Evolutionary conservation across 2,329 filamentous ascomycete genomes (phyloP).

Genomic region (Drechslerella dactyloides): DNA sequence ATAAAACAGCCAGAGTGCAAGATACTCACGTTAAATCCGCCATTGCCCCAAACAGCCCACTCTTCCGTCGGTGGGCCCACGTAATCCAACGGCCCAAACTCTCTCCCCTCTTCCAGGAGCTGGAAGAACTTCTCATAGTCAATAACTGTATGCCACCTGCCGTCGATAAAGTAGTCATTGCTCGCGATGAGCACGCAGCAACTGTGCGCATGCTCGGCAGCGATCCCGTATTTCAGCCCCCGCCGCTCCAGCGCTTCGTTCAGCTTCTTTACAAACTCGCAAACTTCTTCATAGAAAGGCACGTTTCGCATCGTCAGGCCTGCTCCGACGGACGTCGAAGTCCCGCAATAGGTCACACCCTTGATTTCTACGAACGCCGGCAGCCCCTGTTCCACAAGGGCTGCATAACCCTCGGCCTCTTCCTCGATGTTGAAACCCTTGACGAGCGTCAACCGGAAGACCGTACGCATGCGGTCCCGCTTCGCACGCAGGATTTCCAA

Average conservation of each 20-base stretch:
- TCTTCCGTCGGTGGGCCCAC: slow-evolving; percentile 83
- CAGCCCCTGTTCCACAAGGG: slow-evolving; percentile 81
- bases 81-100: slow-evolving; percentile 89
- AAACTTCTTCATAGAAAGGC: slow-evolving; percentile 91
- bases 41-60: slow-evolving; percentile 94
- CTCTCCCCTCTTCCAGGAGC: slow-evolving; percentile 74
- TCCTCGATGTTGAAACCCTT: slow-evolving; percentile 98
- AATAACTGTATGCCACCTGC: slow-evolving; percentile 88
- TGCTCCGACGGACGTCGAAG: slow-evolving; percentile 79
- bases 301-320: slow-evolving; percentile 97
- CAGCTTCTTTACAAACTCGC: slow-evolving; percentile 78
- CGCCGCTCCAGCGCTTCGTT: slow-evolving; percentile 71
- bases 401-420: slow-evolving; percentile 86
- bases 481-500: slow-evolving; percentile 86
- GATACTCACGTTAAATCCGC: slow-evolving; percentile 74
- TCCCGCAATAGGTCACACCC: slow-evolving; percentile 96
- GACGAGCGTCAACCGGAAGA: slow-evolving; percentile 92
- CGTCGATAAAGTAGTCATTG: slow-evolving; percentile 74
- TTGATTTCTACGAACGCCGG: slow-evolving; percentile 96
- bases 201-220: slow-evolving; percentile 91
- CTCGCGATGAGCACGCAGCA: slow-evolving; percentile 90
- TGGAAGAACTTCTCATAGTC: slow-evolving; percentile 89
- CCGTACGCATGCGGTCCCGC: slow-evolving; percentile 84
- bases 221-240: slow-evolving; percentile 84
- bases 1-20: not conserved